These are phyloP conservation scores for Tardiomyces depauwii DNA, from an alignment of 1,139 yeast genomes.

Conservation along the genomic window DNA sequence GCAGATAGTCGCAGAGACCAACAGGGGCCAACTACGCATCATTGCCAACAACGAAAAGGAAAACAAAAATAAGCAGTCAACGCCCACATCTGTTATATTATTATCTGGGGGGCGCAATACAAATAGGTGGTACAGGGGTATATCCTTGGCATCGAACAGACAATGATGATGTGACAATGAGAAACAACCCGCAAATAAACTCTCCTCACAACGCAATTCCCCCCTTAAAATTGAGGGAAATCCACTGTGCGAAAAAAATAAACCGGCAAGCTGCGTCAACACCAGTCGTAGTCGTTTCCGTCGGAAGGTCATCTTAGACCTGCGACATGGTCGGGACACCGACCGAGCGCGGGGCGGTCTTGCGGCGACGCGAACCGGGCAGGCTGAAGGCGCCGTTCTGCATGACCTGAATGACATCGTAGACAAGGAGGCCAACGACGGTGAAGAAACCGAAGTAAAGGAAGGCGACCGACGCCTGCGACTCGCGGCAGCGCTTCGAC, in stretches of 20 bases:
- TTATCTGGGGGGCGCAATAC: neutral
- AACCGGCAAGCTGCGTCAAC: too few species aligned
- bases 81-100: neutral
- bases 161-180: too few species aligned
- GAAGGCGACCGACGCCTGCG: conserved; percentile 88
- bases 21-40: too few species aligned
- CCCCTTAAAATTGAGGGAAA: too few species aligned
- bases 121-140: neutral
- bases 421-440: conserved; percentile 55
- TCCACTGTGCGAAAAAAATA: too few species aligned
- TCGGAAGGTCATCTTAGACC: conserved; percentile 29
- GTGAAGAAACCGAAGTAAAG: conserved; percentile 74
- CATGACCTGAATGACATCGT: conserved; percentile 47
- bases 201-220: too few species aligned
- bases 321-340: conserved; percentile 87
- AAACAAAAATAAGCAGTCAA: neutral
- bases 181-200: too few species aligned
- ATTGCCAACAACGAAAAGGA: neutral
- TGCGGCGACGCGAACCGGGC: conserved; percentile 33
- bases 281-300: too few species aligned
- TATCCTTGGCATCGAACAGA: neutral
- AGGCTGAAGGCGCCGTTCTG: conserved; percentile 68
- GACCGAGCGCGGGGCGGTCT: conserved; percentile 45
- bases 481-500: conserved; percentile 80
- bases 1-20: too few species aligned